phyloP scores from a whole-genome alignment of 2,329 filamentous ascomycete species.

The Fusarium anguioides region DNA sequence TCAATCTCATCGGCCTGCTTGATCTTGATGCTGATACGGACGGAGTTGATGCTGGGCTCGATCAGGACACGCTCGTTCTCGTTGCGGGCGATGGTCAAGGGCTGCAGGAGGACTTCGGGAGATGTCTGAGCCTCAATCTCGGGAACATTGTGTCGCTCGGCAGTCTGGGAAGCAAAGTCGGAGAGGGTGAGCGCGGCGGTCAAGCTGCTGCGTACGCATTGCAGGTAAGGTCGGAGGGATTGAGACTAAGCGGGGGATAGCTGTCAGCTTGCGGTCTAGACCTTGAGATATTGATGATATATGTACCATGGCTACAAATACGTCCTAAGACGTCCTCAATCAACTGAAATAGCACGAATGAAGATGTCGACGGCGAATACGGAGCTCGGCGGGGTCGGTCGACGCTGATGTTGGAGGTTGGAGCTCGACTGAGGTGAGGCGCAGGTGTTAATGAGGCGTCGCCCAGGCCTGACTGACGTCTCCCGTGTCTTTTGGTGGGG shows the following conservation, averaged over 20 bases:
- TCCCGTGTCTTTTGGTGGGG: constrained; percentile 45
- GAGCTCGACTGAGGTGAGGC: constrained; percentile 38
- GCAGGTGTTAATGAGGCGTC: constrained; percentile 40
- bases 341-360: constrained; percentile 10
- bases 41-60: constrained; percentile 96
- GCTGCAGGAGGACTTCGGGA: constrained; percentile 92
- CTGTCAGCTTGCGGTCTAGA: constrained; percentile 32
- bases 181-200: constrained; percentile 88
- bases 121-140: constrained; percentile 95
- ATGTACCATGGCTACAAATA: constrained; percentile 37
- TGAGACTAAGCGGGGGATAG: constrained; percentile 73
- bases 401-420: constrained; percentile 45
- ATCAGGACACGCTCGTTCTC: constrained; percentile 97
- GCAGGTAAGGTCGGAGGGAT: constrained; percentile 95
- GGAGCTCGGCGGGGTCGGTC: constrained; percentile 43
- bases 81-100: constrained; percentile 90
- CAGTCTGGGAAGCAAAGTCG: constrained; percentile 97
- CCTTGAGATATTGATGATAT: background rate
- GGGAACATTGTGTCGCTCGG: constrained; percentile 97
- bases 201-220: constrained; percentile 93
- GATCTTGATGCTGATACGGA: constrained; percentile 97
- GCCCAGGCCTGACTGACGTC: constrained; percentile 51
- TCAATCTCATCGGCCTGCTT: constrained; percentile 99
- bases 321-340: constrained; percentile 18
- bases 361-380: constrained; percentile 28